These are phyloP conservation scores for Phaeoacremonium minimum DNA, from an alignment of 2,329 filamentous ascomycete species.

Conservation along the genomic window DNA sequence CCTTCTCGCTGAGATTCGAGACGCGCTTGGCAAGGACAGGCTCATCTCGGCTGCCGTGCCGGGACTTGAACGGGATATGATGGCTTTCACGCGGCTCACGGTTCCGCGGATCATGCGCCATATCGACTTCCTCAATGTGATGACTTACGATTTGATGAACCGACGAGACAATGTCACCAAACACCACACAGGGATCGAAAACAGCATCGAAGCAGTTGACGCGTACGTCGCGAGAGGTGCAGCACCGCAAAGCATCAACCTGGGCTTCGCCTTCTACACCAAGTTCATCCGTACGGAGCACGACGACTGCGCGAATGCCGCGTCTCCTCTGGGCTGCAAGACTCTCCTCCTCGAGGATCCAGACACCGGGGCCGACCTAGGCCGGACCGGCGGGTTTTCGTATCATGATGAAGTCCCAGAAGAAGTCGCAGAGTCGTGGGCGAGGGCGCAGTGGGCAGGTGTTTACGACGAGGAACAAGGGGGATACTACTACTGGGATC, in stretches of 20 bases:
- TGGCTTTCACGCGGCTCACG: conserved; percentile 56
- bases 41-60: conserved; percentile 65
- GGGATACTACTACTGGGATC: conserved; percentile 67
- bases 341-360: conserved; percentile 56
- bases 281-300: conserved; percentile 61
- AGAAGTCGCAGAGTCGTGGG: conserved; percentile 53
- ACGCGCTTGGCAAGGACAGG: conserved; percentile 51
- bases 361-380: conserved; percentile 53
- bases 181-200: conserved; percentile 58
- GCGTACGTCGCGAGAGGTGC: conserved; percentile 57
- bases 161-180: conserved; percentile 62
- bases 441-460: conserved; percentile 46
- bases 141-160: conserved; percentile 65
- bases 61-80: conserved; percentile 59
- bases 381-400: conserved; percentile 48
- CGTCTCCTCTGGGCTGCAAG: conserved; percentile 50
- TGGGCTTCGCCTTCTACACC: conserved; percentile 66
- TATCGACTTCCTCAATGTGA: conserved; percentile 60
- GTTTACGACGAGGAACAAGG: conserved; percentile 52
- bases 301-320: conserved; percentile 35
- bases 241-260: conserved; percentile 50
- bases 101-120: conserved; percentile 53
- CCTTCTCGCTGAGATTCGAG: conserved; percentile 54
- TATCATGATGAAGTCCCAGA: conserved; percentile 52
- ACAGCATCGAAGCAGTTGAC: conserved; percentile 50